Conservation (phyloP, 1,284 basidiomycete genomes). For the Rhodofomes roseus region DNA sequence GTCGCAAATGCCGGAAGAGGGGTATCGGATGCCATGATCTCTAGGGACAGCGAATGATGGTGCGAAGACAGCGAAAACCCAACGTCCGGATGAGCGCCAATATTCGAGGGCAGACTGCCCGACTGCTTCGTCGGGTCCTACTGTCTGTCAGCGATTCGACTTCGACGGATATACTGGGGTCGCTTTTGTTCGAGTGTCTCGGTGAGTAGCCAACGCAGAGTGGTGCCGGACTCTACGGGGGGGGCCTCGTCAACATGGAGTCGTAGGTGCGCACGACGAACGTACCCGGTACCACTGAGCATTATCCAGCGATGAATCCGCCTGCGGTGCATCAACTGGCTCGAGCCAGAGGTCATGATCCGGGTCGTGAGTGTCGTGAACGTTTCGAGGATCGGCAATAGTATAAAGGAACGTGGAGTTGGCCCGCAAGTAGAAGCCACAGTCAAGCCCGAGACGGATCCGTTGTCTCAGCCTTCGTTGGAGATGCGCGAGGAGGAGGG, state of each 20-base stretch:
- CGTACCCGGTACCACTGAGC: neutral
- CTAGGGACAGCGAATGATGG: slow-evolving; percentile 2
- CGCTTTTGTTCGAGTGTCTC: neutral
- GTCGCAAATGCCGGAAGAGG: neutral
- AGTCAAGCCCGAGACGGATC: neutral
- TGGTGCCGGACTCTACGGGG: neutral
- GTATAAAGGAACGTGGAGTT: slow-evolving; percentile 2
- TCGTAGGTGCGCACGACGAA: neutral
- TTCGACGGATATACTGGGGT: neutral
- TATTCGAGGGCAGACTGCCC: neutral
- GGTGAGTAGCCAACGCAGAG: neutral
- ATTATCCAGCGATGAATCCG: neutral
- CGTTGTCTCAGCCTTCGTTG: neutral
- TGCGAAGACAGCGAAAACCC: slow-evolving; percentile 2
- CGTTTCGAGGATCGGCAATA: neutral
- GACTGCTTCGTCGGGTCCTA: neutral
- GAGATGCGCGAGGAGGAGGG: neutral
- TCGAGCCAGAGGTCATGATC: neutral
- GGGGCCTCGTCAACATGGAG: neutral
- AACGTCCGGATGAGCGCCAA: neutral
- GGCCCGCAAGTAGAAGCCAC: slow-evolving; percentile 1
- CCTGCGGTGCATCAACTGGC: neutral
- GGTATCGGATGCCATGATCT: neutral
- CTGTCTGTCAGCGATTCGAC: neutral
- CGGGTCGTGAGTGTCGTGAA: neutral